Conservation (phyloP, 1,139 yeast species). For the Meyerozyma elateridarum region DNA sequence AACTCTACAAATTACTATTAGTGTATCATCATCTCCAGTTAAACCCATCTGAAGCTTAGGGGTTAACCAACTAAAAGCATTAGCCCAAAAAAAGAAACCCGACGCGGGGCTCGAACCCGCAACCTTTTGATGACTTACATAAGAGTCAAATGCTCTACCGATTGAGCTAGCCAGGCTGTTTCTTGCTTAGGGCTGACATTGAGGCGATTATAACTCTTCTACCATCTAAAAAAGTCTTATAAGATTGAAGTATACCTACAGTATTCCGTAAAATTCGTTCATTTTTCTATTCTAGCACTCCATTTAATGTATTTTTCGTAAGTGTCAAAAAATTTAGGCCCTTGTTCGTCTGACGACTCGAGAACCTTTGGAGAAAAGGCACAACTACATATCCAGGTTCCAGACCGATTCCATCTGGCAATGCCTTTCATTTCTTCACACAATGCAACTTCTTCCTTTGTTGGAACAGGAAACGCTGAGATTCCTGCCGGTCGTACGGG, state of each 20-base stretch:
- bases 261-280: background rate
- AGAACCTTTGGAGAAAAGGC: constrained; percentile 8
- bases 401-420: constrained; percentile 27
- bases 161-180: constrained; percentile 5
- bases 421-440: constrained; percentile 23
- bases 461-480: constrained; percentile 30
- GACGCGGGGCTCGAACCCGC: constrained; percentile 24
- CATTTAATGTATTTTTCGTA: constrained; percentile 18
- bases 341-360: constrained; percentile 11
- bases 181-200: too few relatives aligned
- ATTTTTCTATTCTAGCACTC: constrained; percentile 5
- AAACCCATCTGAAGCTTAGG: background rate
- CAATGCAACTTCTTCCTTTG: constrained; percentile 23
- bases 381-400: constrained; percentile 30
- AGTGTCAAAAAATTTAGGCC: constrained; percentile 13
- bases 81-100: constrained; percentile 10
- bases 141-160: constrained; percentile 5
- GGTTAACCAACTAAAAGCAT: background rate
- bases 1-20: background rate
- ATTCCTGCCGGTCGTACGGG: constrained; percentile 26
- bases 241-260: too few relatives aligned
- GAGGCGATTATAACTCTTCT: too few relatives aligned
- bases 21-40: background rate
- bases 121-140: constrained; percentile 15
- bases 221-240: too few relatives aligned